These are phyloP conservation scores for Terana coerulea DNA, from an alignment of 768 basidiomycete species.

Conservation along the genomic window DNA sequence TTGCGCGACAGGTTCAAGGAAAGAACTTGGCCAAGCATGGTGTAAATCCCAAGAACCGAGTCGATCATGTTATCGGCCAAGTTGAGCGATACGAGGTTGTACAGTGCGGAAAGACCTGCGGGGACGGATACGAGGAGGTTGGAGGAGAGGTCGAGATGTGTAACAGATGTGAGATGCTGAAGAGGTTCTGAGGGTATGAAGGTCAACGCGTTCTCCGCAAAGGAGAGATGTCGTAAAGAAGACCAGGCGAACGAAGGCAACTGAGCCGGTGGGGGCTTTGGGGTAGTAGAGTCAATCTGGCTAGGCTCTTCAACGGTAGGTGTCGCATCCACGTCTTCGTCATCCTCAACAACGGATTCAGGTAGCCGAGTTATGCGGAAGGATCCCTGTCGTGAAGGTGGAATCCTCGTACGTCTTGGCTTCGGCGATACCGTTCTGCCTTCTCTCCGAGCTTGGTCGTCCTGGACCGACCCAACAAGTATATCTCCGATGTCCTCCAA, in stretches of 20 bases:
- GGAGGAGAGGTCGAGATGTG: constrained; percentile 84
- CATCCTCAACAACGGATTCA: constrained; percentile 53
- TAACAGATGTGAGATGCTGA: constrained; percentile 66
- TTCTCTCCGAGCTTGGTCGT: constrained; percentile 65
- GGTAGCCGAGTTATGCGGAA: constrained; percentile 50
- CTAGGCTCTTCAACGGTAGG: constrained; percentile 18
- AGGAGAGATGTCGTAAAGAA: constrained; percentile 68
- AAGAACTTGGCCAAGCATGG: constrained; percentile 71
- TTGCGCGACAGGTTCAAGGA: constrained; percentile 81
- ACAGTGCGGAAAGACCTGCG: constrained; percentile 64
- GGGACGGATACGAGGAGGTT: constrained; percentile 91
- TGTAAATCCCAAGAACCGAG: constrained; percentile 86
- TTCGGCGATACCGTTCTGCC: constrained; percentile 47
- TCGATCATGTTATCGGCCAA: constrained; percentile 98
- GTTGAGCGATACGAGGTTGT: constrained; percentile 86
- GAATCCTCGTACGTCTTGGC: constrained; percentile 28
- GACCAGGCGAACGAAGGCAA: constrained; percentile 69
- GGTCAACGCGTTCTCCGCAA: constrained; percentile 78
- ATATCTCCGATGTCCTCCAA: constrained; percentile 77
- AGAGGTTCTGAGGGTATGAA: constrained; percentile 70
- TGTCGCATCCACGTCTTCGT: constrained; percentile 26
- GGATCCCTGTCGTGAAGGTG: constrained; percentile 37
- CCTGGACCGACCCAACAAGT: constrained; percentile 71
- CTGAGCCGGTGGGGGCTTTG: constrained; percentile 29
- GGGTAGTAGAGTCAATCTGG: constrained; percentile 18